These are phyloP conservation scores for Rhodotorula kratochvilovae DNA, from an alignment of 768 basidiomycete species.

Conservation along the genomic window DNA sequence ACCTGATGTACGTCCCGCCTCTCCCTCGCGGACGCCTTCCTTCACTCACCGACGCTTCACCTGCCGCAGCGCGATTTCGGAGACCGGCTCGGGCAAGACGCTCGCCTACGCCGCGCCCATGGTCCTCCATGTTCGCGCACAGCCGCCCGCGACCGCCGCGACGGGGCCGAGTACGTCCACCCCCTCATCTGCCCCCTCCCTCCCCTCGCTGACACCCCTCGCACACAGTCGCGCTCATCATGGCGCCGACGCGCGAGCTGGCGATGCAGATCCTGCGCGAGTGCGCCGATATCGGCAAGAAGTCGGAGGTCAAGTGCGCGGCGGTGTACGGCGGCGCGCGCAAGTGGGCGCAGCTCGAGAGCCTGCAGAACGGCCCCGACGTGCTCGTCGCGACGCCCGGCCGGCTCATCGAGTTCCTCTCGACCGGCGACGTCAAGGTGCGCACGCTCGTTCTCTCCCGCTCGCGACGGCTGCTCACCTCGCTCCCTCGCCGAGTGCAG, in stretches of 20 bases:
- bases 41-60: conserved; percentile 52
- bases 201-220: neutral
- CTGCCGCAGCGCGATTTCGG: conserved; percentile 76
- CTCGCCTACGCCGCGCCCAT: conserved; percentile 91
- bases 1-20: conserved; percentile 68
- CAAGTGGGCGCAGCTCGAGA: conserved; percentile 75
- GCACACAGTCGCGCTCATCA: conserved; percentile 60
- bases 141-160: conserved; percentile 65
- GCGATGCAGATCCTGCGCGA: conserved; percentile 71
- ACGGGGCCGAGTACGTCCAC: conserved; percentile 68
- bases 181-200: neutral
- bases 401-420: conserved; percentile 82
- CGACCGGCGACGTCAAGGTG: conserved; percentile 96
- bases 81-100: conserved; percentile 97
- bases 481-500: conserved; percentile 87
- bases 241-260: conserved; percentile 90
- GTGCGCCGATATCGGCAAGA: conserved; percentile 65
- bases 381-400: conserved; percentile 90
- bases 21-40: neutral
- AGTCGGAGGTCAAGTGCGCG: neutral
- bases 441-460: conserved; percentile 87
- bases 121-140: conserved; percentile 61
- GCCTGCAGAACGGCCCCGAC: conserved; percentile 69
- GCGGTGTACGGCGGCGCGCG: conserved; percentile 72
- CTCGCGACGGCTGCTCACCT: conserved; percentile 57